These are phyloP conservation scores for Alternaria arbusti DNA, from an alignment of 2,329 filamentous ascomycete genomes.

Conservation along the genomic window DNA sequence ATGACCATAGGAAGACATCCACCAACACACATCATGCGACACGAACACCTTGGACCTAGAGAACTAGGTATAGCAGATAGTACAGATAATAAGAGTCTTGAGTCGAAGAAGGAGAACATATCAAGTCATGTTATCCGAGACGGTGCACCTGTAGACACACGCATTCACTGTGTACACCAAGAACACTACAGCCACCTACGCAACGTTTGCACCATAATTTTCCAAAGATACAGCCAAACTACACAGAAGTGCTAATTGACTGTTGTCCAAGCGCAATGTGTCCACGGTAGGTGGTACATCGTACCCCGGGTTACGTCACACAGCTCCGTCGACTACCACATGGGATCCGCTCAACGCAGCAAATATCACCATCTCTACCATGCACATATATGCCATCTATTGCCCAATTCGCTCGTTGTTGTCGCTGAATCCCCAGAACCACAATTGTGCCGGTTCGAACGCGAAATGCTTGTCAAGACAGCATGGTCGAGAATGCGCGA, in stretches of 20 bases:
- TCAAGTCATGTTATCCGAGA: not conserved
- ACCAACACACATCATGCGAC: not conserved
- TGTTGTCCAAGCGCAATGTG: not conserved
- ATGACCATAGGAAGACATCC: not conserved
- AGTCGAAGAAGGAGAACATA: not conserved
- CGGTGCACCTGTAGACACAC: not conserved
- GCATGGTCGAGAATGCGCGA: not conserved
- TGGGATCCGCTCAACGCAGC: not conserved
- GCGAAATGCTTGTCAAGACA: not conserved
- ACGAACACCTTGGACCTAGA: not conserved
- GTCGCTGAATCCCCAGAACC: not conserved
- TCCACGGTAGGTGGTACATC: not conserved
- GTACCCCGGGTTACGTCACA: not conserved
- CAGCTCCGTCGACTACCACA: not conserved
- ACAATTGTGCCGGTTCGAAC: not conserved
- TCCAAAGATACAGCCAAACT: not conserved
- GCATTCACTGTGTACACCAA: not conserved
- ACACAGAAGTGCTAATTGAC: not conserved
- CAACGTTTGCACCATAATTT: not conserved
- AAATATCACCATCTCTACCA: not conserved
- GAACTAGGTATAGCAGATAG: accelerated
- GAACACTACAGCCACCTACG: not conserved
- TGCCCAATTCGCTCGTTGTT: not conserved
- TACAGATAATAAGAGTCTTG: not conserved
- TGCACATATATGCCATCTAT: not conserved